Evolutionary conservation across 352 stramenopile species (phyloP).

Genomic region (Globisporangium viniferum): DNA sequence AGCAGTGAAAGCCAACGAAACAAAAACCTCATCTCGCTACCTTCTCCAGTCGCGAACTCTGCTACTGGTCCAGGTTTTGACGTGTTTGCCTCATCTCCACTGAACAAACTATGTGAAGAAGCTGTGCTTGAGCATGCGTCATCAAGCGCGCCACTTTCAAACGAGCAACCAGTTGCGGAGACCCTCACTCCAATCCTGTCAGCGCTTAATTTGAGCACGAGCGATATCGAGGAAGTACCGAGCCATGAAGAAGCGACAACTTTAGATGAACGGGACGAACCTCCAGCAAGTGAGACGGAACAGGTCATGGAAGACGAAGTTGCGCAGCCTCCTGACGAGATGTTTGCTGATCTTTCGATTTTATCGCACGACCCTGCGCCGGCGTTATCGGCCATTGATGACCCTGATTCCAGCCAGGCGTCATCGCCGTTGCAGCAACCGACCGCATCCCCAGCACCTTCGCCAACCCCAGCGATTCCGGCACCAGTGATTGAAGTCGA

Average conservation of each 20-base stretch:
- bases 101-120: background rate
- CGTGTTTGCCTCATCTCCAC: constrained; percentile 8
- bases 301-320: background rate
- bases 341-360: constrained; percentile 2
- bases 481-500: background rate
- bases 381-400: no score
- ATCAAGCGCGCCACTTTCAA: background rate
- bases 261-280: background rate
- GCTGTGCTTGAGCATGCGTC: background rate
- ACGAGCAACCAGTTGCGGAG: background rate
- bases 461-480: background rate
- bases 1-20: background rate
- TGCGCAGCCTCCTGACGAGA: background rate
- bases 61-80: constrained; percentile 9
- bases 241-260: background rate
- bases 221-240: background rate
- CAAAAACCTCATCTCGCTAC: constrained; percentile 35
- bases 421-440: background rate
- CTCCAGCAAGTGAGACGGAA: background rate
- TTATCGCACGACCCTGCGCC: background rate
- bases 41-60: constrained; percentile 30
- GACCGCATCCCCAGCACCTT: background rate
- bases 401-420: background rate
- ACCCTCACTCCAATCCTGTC: background rate
- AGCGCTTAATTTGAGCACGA: background rate